Percentiles rank a stretch among this genome's conserved stretches.
Conservation (phyloP, 2,329 filamentous ascomycete species). For the Microdochium paspali region DNA sequence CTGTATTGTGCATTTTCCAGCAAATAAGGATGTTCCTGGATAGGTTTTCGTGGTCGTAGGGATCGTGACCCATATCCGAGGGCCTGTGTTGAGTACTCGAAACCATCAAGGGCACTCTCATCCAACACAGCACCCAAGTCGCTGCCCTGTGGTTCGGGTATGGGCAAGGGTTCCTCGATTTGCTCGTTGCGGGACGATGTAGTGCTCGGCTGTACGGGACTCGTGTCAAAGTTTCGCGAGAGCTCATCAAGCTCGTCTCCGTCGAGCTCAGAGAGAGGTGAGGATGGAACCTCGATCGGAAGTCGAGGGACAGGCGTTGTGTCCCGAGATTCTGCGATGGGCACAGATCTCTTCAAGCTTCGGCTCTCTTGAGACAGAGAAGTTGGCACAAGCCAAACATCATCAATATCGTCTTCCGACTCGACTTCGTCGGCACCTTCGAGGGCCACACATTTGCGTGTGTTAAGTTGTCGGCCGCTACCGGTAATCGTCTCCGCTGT, state of each 20-base stretch:
- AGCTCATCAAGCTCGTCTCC: neutral
- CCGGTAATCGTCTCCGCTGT: neutral
- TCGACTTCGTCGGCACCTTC: too few relatives aligned
- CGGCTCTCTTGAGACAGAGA: slow-evolving; percentile 10
- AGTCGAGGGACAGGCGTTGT: too few relatives aligned
- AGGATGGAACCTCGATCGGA: neutral
- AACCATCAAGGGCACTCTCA: neutral
- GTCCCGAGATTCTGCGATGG: neutral
- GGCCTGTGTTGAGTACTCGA: slow-evolving; percentile 10
- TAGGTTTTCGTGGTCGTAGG: slow-evolving; percentile 49
- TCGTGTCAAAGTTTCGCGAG: neutral
- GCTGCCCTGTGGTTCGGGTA: too few relatives aligned
- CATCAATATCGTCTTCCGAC: slow-evolving; percentile 1
- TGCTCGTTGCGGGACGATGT: neutral
- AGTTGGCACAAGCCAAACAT: slow-evolving; percentile 20
- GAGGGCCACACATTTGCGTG: neutral
- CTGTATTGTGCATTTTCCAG: slow-evolving; percentile 47
- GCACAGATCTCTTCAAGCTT: neutral
- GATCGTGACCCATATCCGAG: slow-evolving; percentile 31
- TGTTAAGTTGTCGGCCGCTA: neutral
- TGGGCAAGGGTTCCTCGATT: too few relatives aligned
- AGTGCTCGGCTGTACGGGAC: neutral
- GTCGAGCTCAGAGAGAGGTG: neutral
- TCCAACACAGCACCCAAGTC: neutral
- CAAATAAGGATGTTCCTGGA: slow-evolving; percentile 50